Conservation (phyloP, 768 basidiomycete genomes). For the Pleurotus platypus region DNA sequence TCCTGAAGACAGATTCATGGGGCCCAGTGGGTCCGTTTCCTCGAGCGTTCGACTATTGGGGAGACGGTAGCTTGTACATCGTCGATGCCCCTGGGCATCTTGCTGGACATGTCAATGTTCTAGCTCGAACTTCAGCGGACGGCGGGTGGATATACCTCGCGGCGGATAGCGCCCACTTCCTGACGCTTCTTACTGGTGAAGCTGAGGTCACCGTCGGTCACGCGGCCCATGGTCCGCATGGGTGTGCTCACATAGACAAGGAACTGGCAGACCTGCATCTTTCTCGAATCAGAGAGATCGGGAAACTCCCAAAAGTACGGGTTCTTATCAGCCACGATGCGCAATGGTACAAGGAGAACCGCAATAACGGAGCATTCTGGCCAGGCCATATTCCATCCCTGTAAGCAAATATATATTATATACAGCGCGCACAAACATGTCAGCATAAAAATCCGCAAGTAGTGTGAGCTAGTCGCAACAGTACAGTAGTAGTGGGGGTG, state of each 20-base stretch:
- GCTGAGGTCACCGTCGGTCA: conserved; percentile 28
- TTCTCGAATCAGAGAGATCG: conserved; percentile 32
- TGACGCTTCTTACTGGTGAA: conserved; percentile 44
- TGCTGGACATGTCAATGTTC: conserved; percentile 49
- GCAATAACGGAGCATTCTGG: conserved; percentile 37
- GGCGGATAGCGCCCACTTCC: conserved; percentile 55
- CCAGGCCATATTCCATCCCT: conserved; percentile 28
- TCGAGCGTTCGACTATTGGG: conserved; percentile 47
- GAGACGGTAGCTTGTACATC: conserved; percentile 57
- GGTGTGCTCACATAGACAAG: conserved; percentile 42
- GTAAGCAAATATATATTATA: neutral
- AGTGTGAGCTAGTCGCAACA: too few species aligned
- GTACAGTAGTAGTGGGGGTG: too few species aligned
- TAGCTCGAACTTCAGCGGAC: conserved; percentile 49
- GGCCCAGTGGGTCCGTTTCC: conserved; percentile 48
- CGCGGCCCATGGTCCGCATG: conserved; percentile 18
- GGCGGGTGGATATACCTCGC: conserved; percentile 55
- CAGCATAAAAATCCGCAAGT: neutral
- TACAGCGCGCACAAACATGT: neutral
- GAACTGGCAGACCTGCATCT: conserved; percentile 40
- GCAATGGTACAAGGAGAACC: conserved; percentile 46
- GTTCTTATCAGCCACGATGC: conserved; percentile 53
- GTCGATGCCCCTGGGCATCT: conserved; percentile 57
- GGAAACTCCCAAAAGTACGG: conserved; percentile 31
- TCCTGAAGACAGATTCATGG: conserved; percentile 29